Percentiles rank a stretch among this genome's conserved stretches.
These are phyloP conservation scores for Calonectria naviculata DNA, from an alignment of 2,329 filamentous ascomycete species.

Conservation along the genomic window DNA sequence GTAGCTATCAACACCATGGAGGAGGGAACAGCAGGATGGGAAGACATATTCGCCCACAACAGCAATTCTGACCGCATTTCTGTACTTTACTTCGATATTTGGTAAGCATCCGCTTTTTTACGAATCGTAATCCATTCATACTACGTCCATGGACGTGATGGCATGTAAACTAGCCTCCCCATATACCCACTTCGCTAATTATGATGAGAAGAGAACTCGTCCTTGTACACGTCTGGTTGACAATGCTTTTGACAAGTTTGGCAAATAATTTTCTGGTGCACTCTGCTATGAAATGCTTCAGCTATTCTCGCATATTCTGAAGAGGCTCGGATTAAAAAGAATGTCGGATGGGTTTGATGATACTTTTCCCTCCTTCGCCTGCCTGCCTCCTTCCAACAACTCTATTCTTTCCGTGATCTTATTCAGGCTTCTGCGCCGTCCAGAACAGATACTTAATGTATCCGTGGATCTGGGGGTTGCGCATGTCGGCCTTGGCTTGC, in stretches of 20 bases:
- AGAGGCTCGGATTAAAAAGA: neutral
- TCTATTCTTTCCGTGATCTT: neutral
- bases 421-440: conserved; percentile 31
- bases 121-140: neutral
- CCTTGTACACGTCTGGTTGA: neutral
- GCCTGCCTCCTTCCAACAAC: neutral
- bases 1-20: too few relatives aligned
- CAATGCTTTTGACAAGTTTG: neutral
- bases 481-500: conserved; percentile 26
- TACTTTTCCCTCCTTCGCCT: neutral
- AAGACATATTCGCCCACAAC: too few relatives aligned
- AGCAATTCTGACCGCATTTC: too few relatives aligned
- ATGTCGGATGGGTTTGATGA: neutral
- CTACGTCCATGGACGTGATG: neutral
- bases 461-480: conserved; percentile 21
- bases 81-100: too few relatives aligned
- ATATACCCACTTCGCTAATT: neutral
- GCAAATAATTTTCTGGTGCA: too few relatives aligned
- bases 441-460: conserved; percentile 38
- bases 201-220: neutral
- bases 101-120: neutral
- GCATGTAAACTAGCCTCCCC: neutral
- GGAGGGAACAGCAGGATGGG: too few relatives aligned
- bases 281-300: neutral
- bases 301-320: neutral